These are phyloP conservation scores for Ogataea neopini DNA, from an alignment of 805 yeast species.

Conservation along the genomic window DNA sequence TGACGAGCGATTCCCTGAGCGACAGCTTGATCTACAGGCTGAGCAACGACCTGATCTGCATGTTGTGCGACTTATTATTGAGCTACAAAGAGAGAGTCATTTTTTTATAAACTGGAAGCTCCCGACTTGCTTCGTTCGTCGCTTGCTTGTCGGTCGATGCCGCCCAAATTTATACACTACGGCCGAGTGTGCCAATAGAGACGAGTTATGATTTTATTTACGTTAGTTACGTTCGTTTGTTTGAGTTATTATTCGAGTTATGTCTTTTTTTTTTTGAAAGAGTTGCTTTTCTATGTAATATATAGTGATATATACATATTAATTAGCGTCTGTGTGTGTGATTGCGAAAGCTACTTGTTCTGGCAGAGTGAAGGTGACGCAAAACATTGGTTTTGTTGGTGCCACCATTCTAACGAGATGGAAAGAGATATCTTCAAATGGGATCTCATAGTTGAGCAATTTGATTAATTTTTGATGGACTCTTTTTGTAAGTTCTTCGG, in stretches of 20 bases:
- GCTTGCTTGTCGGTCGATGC: background rate
- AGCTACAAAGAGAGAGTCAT: too few species aligned
- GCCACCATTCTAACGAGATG: conserved; percentile 93
- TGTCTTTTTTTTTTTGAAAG: conserved; percentile 5
- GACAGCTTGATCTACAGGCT: too few species aligned
- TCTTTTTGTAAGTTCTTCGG: conserved; percentile 66
- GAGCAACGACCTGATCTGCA: too few species aligned
- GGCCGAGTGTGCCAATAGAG: conserved; percentile 2
- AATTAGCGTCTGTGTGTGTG: conserved; percentile 9
- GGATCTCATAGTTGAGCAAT: conserved; percentile 48
- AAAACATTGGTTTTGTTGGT: conserved; percentile 95
- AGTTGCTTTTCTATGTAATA: conserved; percentile 9
- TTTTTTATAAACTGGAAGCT: too few species aligned
- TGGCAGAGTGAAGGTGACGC: conserved; percentile 78
- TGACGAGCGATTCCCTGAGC: background rate
- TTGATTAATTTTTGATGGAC: conserved; percentile 55
- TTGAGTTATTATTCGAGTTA: conserved; percentile 7
- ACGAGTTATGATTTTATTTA: conserved; percentile 4
- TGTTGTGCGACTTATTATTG: too few species aligned
- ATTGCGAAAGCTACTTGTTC: conserved; percentile 60
- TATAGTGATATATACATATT: conserved; percentile 7
- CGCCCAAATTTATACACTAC: background rate
- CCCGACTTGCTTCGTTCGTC: background rate
- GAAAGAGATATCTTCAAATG: conserved; percentile 53
- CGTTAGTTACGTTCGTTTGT: conserved; percentile 3